Evolutionary conservation across 306 rosid genomes (phyloP).

Genomic region (Inga laurina): DNA sequence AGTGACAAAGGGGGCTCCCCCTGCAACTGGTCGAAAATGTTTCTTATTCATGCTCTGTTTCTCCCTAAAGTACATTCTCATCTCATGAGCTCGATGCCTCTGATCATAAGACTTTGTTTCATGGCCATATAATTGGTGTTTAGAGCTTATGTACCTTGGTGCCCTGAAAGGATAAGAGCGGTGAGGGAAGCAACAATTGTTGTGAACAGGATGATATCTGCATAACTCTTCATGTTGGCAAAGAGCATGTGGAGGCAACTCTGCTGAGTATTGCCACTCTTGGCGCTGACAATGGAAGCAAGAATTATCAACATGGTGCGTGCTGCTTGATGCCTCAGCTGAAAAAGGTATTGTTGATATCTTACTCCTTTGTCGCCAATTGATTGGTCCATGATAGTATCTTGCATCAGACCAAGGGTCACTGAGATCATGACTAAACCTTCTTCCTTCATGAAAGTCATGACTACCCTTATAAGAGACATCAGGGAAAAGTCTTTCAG

Average conservation of each 20-base stretch:
- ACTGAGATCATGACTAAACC: constrained; percentile 42
- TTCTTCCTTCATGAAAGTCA: constrained; percentile 42
- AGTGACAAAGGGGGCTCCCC: constrained; percentile 85
- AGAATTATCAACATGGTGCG: constrained; percentile 52
- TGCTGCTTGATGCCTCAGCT: constrained; percentile 58
- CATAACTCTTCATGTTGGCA: constrained; percentile 35
- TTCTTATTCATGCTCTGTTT: constrained; percentile 50
- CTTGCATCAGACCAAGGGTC: constrained; percentile 47
- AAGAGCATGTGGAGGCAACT: constrained; percentile 43
- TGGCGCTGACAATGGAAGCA: constrained; percentile 45
- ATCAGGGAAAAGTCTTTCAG: constrained; percentile 43
- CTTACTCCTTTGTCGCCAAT: constrained; percentile 42
- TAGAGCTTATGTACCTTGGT: constrained; percentile 38
- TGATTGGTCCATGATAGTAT: constrained; percentile 36
- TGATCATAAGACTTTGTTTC: constrained; percentile 47
- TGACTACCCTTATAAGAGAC: constrained; percentile 41
- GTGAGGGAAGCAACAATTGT: constrained; percentile 40
- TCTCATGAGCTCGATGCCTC: constrained; percentile 43
- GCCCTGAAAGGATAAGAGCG: constrained; percentile 59
- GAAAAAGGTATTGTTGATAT: constrained; percentile 63
- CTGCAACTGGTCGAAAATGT: constrained; percentile 76
- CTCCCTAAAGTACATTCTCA: constrained; percentile 52
- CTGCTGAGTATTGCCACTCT: constrained; percentile 48
- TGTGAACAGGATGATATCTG: constrained; percentile 45
- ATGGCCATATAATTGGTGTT: constrained; percentile 42